Conservation (phyloP, 169 alveolate genomes). For the Plasmodium falciparum region DNA sequence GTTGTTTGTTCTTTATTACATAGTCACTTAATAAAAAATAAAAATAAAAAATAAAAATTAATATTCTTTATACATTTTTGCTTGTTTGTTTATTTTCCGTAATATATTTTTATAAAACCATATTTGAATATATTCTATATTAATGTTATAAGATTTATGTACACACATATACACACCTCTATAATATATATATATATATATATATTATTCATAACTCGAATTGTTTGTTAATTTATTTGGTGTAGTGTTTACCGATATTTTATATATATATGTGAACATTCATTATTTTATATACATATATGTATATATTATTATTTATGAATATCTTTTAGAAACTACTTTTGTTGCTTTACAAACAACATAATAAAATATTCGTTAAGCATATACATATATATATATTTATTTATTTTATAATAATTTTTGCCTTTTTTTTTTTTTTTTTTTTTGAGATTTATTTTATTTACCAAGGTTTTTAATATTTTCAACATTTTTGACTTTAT, state of each 20-base stretch:
- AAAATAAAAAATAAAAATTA: no score
- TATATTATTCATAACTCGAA: constrained; percentile 10
- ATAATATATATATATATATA: no score
- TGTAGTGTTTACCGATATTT: constrained; percentile 64
- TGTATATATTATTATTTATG: constrained; percentile 5
- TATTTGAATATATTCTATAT: constrained; percentile 23
- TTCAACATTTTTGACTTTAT: constrained; percentile 25
- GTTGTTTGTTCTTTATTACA: neutral
- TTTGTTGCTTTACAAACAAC: constrained; percentile 20
- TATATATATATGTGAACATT: constrained; percentile 14
- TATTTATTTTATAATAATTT: neutral
- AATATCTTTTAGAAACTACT: constrained; percentile 2
- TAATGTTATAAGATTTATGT: neutral
- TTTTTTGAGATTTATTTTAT: constrained; percentile 36
- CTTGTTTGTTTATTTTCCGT: constrained; percentile 73
- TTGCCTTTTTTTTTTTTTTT: constrained; percentile 9
- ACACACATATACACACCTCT: constrained; percentile 5
- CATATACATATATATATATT: neutral
- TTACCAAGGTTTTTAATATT: constrained; percentile 42
- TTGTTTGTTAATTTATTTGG: constrained; percentile 63
- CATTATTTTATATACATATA: constrained; percentile 20
- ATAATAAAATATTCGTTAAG: constrained; percentile 4
- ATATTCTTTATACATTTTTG: constrained; percentile 27
- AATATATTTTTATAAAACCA: constrained; percentile 6
- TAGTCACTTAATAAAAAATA: constrained; percentile 1